phyloP scores from a whole-genome alignment of 2,329 filamentous ascomycete species.

The Penicillium sp. region DNA sequence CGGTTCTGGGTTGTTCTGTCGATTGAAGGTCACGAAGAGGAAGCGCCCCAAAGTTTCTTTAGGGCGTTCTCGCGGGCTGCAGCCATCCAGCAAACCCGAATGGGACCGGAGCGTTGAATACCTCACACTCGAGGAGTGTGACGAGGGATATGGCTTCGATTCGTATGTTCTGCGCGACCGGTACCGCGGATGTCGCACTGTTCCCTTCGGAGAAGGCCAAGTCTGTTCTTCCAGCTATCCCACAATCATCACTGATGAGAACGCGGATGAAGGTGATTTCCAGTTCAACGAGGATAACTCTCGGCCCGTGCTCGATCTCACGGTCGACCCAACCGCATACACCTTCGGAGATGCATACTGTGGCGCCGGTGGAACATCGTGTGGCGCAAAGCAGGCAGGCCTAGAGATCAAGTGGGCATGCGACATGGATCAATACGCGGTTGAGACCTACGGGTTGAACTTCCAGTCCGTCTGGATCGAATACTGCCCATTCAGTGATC shows the following conservation, averaged over 20 bases:
- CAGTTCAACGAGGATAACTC: neutral
- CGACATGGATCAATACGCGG: conserved; percentile 66
- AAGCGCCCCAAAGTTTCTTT: neutral
- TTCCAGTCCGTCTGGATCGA: conserved; percentile 52
- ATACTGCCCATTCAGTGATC: conserved; percentile 54
- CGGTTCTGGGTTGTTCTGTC: conserved; percentile 37
- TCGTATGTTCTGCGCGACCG: conserved; percentile 32
- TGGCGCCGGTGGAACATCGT: conserved; percentile 73
- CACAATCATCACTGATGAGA: conserved; percentile 2
- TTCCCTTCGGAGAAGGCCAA: conserved; percentile 37
- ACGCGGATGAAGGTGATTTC: conserved; percentile 8
- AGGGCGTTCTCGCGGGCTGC: neutral
- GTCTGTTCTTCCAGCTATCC: neutral
- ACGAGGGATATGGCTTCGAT: conserved; percentile 26
- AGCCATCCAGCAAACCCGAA: neutral
- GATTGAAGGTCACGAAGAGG: conserved; percentile 36
- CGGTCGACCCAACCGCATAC: conserved; percentile 53
- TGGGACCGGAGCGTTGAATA: conserved; percentile 25
- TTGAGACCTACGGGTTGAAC: conserved; percentile 64
- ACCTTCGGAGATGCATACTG: conserved; percentile 75
- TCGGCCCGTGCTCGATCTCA: conserved; percentile 32
- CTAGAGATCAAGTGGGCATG: conserved; percentile 67
- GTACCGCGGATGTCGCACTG: conserved; percentile 45
- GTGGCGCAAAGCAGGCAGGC: conserved; percentile 66
- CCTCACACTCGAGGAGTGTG: conserved; percentile 39